These are phyloP conservation scores for Penicillium cinerascens DNA, from an alignment of 495 filamentous ascomycete genomes.

Conservation along the genomic window DNA sequence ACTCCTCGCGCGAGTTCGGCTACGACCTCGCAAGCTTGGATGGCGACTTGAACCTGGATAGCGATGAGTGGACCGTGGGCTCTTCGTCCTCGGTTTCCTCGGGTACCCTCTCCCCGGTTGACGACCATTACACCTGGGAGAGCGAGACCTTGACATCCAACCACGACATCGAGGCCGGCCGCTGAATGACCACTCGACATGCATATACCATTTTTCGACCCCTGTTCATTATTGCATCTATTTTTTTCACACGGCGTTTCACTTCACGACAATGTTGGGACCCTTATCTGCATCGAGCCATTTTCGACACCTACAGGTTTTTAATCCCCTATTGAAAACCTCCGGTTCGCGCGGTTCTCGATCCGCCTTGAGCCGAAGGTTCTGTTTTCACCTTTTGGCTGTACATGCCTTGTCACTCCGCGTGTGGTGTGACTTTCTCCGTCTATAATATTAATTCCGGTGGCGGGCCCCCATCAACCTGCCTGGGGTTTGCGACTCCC, in stretches of 20 bases:
- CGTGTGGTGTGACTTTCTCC: conserved; percentile 20
- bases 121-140: conserved; percentile 62
- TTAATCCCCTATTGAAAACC: conserved; percentile 27
- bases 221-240: conserved; percentile 23
- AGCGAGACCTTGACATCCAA: conserved; percentile 55
- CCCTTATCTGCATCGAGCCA: conserved; percentile 44
- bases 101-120: conserved; percentile 57
- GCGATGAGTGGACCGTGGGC: conserved; percentile 71
- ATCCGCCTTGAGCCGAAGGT: conserved; percentile 25
- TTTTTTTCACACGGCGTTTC: conserved; percentile 37
- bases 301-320: conserved; percentile 44
- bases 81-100: conserved; percentile 68
- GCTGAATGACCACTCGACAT: conserved; percentile 26
- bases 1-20: conserved; percentile 48
- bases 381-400: conserved; percentile 28
- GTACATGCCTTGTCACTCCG: conserved; percentile 31
- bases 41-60: conserved; percentile 55
- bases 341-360: conserved; percentile 16
- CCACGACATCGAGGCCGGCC: conserved; percentile 49
- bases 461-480: conserved; percentile 19
- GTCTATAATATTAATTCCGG: conserved; percentile 48
- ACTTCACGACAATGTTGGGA: conserved; percentile 38
- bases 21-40: conserved; percentile 57
- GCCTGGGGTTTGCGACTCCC: conserved; percentile 18
- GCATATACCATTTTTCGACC: conserved; percentile 27